Evolutionary conservation across 768 basidiomycete species (phyloP), one percentile per base, ranked within the genome.

Genomic region (Sistotremastrum suecicum): DNA sequence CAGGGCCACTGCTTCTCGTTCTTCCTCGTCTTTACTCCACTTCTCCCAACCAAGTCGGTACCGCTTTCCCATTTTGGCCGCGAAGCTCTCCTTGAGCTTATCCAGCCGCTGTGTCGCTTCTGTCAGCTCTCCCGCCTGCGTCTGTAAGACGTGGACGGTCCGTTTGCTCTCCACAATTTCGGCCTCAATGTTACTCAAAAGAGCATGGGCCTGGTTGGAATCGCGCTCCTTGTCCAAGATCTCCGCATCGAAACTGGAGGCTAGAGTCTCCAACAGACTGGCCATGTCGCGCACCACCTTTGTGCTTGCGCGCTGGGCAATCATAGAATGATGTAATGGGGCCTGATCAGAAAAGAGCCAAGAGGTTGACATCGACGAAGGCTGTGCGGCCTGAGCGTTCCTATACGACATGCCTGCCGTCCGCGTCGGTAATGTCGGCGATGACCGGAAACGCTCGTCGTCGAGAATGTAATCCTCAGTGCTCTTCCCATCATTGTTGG

Each of bases 391-490:
- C 47, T 83, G 81, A 0, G 75, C 69, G 49, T 80, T 82, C 45
- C 85, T 75, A 61, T 76, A 84, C 7, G 81, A 79, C 80, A 85
- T 81, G 12, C 72, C 63, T 29, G 70, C 59, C 20, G 70, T 63
- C 41, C 83, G 75, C 6, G 85, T 80, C 8, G 78, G 73, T 5
- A 87, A 80, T 0, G 78, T 74, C 2, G 92, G 92, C 5, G 90
- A 94, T 1, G 87, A 85, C 36, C 94, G 75, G 66, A 97, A 97
- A 41, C 92, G 78, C 61, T 98, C 95, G 59, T 99, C 95, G 61
- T 99, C 95, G 34, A 99, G 72, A 51, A 99, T 98, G 57, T 98
- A 99, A 60, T 98, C 95, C 63, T 99, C 94, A 2, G 95, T 86
- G 49, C 82, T 91, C 67, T 98, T 98, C 41, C 89, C 87, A 55